A percentile compares a stretch with the other conserved stretches of the same genome.
These are phyloP conservation scores for Akanthomyces dipterigenus DNA, from an alignment of 2,329 filamentous ascomycete genomes.

Conservation along the genomic window DNA sequence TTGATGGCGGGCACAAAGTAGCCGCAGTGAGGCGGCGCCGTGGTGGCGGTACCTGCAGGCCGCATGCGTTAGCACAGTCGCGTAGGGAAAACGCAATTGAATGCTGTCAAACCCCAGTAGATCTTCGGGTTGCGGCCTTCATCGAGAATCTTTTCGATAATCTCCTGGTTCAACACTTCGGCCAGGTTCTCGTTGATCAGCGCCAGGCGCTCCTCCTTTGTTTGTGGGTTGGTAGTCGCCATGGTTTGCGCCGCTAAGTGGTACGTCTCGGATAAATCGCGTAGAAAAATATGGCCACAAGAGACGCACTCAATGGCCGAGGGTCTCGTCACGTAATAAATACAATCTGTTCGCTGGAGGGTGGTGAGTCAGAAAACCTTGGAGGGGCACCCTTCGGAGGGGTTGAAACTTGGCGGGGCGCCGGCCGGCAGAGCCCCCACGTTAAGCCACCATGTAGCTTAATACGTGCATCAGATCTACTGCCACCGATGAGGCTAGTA, in stretches of 20 bases:
- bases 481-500: background rate
- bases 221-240: slow-evolving; percentile 25
- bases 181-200: slow-evolving; percentile 76
- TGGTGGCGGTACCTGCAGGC: slow-evolving; percentile 63
- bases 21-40: slow-evolving; percentile 80
- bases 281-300: background rate
- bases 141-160: slow-evolving; percentile 66
- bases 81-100: background rate
- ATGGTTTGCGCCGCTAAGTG: background rate
- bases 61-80: background rate
- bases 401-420: slow-evolving; percentile 3
- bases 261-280: background rate
- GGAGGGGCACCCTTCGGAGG: slow-evolving; percentile 4
- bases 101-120: slow-evolving; percentile 62
- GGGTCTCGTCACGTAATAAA: background rate
- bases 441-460: background rate
- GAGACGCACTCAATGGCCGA: background rate
- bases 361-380: slow-evolving; percentile 10
- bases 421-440: background rate
- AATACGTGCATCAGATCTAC: background rate
- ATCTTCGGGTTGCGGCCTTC: slow-evolving; percentile 67
- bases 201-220: slow-evolving; percentile 55
- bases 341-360: background rate
- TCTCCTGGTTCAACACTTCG: slow-evolving; percentile 77
- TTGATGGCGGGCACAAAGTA: slow-evolving; percentile 88